Conservation (phyloP, 495 filamentous ascomycete genomes). For the Pyrenula massariospora region DNA sequence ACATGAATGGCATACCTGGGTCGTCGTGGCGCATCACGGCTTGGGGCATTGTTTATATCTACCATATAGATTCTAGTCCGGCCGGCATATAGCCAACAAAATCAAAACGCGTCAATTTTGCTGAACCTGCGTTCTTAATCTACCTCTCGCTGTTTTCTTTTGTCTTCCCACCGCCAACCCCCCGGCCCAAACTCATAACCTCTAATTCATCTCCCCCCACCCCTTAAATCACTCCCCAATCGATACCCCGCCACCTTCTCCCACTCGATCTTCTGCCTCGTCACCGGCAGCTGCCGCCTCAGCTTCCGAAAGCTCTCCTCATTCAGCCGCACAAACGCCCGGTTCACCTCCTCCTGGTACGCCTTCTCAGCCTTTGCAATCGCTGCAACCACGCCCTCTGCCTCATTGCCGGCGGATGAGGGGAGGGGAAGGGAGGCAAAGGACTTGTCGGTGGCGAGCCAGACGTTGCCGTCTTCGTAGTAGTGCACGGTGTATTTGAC, state of each 20-base stretch:
- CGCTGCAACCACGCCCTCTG: slow-evolving; percentile 59
- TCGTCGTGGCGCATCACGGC: no score
- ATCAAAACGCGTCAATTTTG: no score
- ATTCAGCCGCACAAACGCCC: slow-evolving; percentile 73
- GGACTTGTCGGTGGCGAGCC: slow-evolving; percentile 74
- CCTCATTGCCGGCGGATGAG: slow-evolving; percentile 48
- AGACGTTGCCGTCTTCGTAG: slow-evolving; percentile 98
- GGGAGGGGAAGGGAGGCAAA: slow-evolving; percentile 46
- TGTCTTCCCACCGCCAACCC: no score
- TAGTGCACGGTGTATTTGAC: slow-evolving; percentile 92
- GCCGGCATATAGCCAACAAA: no score
- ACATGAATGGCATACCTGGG: no score
- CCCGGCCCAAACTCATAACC: no score
- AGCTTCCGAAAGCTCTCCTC: slow-evolving; percentile 93
- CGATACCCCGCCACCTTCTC: slow-evolving; percentile 96
- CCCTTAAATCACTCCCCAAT: slow-evolving; percentile 52
- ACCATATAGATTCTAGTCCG: no score
- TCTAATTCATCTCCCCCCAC: slow-evolving; percentile 24
- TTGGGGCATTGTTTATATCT: no score
- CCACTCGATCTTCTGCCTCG: slow-evolving; percentile 98
- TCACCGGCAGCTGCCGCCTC: slow-evolving; percentile 86
- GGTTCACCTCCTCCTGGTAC: slow-evolving; percentile 93
- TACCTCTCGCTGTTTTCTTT: no score
- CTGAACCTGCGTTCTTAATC: no score
- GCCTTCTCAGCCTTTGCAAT: slow-evolving; percentile 74